Percentiles rank a stretch among this genome's conserved stretches.
These are phyloP conservation scores for Carallia pectinifolia DNA, from an alignment of 345 rosid genomes.

Conservation along the genomic window DNA sequence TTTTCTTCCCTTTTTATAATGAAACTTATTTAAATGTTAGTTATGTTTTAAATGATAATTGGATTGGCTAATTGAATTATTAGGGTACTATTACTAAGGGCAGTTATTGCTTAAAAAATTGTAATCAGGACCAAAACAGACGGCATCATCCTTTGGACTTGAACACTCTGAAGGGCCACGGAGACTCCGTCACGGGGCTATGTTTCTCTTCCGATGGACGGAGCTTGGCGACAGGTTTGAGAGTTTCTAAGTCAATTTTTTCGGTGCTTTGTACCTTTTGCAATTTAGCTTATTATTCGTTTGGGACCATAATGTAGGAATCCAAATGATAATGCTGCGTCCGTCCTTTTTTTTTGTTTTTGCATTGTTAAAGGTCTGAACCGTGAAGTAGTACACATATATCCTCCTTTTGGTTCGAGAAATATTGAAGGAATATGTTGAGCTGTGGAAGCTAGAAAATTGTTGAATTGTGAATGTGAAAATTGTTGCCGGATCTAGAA, in stretches of 20 bases:
- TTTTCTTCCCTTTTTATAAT: background rate
- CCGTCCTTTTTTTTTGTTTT: no score
- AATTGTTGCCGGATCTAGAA: no score
- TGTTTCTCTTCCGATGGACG: slow-evolving; percentile 77
- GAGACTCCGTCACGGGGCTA: slow-evolving; percentile 75
- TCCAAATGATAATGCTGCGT: no score
- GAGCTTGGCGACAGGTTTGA: slow-evolving; percentile 74
- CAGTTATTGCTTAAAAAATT: slow-evolving; percentile 6
- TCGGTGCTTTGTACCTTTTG: background rate
- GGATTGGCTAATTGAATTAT: background rate
- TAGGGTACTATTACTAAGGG: background rate
- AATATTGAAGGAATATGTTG: background rate
- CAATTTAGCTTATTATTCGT: no score
- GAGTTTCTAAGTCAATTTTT: no score
- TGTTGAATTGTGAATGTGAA: no score
- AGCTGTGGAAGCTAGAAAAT: background rate
- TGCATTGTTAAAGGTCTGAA: no score
- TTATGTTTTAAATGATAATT: background rate
- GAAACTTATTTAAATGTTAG: background rate
- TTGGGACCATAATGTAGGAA: no score
- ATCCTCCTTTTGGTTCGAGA: no score
- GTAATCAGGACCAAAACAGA: slow-evolving; percentile 61
- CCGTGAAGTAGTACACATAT: no score
- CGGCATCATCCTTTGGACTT: slow-evolving; percentile 85
- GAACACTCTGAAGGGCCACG: slow-evolving; percentile 96